These are phyloP conservation scores for Yamadazyma atmosphaerica DNA, from an alignment of 1,139 yeast genomes.

Conservation along the genomic window DNA sequence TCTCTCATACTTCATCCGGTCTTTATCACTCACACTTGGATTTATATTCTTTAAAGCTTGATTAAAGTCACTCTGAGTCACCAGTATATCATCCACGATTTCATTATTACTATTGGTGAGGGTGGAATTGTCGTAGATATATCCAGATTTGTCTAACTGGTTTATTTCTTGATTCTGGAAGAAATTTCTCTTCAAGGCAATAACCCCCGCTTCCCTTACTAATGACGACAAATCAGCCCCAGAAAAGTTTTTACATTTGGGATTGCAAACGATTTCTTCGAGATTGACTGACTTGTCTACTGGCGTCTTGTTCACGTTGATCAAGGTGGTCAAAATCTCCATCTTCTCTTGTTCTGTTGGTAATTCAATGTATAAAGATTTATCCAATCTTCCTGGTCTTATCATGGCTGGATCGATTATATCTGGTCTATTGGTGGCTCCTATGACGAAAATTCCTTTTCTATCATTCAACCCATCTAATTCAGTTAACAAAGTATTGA, in stretches of 20 bases:
- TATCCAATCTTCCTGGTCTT: constrained; percentile 94
- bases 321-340: constrained; percentile 79
- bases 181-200: constrained; percentile 74
- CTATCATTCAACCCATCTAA: constrained; percentile 93
- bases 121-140: constrained; percentile 33
- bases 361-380: constrained; percentile 86
- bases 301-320: constrained; percentile 74
- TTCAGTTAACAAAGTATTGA: constrained; percentile 90
- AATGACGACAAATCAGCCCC: constrained; percentile 96
- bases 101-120: constrained; percentile 23
- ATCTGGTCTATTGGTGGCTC: constrained; percentile 97
- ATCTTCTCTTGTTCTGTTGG: constrained; percentile 76
- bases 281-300: constrained; percentile 64
- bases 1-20: constrained; percentile 73
- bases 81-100: constrained; percentile 38
- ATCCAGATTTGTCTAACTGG: constrained; percentile 50
- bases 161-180: constrained; percentile 51
- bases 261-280: constrained; percentile 63
- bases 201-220: constrained; percentile 89
- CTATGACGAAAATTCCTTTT: constrained; percentile 89
- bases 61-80: constrained; percentile 66
- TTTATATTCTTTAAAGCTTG: constrained; percentile 71
- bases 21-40: constrained; percentile 90
- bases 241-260: constrained; percentile 81
- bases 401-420: constrained; percentile 99